phyloP scores from a whole-genome alignment of 2,329 filamentous ascomycete genomes.

The Aureobasidium sp. region DNA sequence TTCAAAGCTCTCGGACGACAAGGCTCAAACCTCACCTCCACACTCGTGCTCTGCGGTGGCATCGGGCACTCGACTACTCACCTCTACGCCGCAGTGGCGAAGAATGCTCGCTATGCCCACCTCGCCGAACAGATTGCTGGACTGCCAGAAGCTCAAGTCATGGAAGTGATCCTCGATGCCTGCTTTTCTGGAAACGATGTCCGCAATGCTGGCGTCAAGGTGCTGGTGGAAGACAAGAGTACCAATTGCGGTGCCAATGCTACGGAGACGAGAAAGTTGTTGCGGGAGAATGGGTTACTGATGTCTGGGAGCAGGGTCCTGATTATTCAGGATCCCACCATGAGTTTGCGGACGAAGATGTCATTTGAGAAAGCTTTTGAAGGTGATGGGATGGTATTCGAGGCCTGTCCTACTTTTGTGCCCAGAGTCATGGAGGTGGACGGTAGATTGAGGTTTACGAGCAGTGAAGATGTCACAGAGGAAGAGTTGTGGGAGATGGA shows the following conservation, averaged over 20 bases:
- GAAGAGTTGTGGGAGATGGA: constrained; percentile 31
- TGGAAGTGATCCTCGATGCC: constrained; percentile 31
- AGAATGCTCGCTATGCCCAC: constrained; percentile 25
- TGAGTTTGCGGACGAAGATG: constrained; percentile 37
- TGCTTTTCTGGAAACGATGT: constrained; percentile 26
- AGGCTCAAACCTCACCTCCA: constrained; percentile 27
- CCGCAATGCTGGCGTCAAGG: constrained; percentile 22
- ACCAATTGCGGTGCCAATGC: constrained; percentile 44
- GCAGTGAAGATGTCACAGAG: neutral
- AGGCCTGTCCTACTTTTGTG: constrained; percentile 29
- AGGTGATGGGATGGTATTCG: constrained; percentile 21
- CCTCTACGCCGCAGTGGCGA: constrained; percentile 36
- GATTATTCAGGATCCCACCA: constrained; percentile 42
- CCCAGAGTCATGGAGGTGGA: constrained; percentile 20
- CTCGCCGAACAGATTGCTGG: constrained; percentile 28
- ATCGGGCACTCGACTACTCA: constrained; percentile 40
- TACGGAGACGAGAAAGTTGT: constrained; percentile 29
- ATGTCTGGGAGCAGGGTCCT: constrained; percentile 24
- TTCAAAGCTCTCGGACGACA: constrained; percentile 29
- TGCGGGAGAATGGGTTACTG: constrained; percentile 27
- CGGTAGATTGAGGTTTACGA: constrained; percentile 14
- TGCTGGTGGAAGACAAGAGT: constrained; percentile 39
- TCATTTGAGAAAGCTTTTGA: constrained; percentile 37
- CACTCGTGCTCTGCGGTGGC: constrained; percentile 39
- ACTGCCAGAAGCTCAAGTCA: constrained; percentile 35